Conservation (phyloP, 2,329 filamentous ascomycete species). For the Stemphylium vesicarium region DNA sequence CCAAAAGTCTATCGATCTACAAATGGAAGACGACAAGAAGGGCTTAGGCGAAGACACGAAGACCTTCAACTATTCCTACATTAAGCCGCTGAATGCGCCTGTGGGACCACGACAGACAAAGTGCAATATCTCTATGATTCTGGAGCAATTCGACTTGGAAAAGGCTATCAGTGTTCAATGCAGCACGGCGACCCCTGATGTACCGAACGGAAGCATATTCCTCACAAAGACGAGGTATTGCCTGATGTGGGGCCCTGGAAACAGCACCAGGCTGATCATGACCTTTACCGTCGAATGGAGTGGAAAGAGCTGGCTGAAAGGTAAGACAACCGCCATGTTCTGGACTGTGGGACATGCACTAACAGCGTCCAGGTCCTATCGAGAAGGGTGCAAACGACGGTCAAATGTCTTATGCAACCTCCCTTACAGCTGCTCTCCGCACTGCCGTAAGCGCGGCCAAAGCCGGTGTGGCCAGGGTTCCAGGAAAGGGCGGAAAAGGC, state of each 20-base stretch:
- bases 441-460: constrained; percentile 73
- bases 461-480: constrained; percentile 52
- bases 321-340: constrained; percentile 59
- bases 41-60: constrained; percentile 78
- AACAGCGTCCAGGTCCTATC: constrained; percentile 72
- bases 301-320: constrained; percentile 97
- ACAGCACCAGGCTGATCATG: constrained; percentile 82
- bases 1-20: constrained; percentile 87
- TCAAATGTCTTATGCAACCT: constrained; percentile 81
- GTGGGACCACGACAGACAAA: constrained; percentile 96
- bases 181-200: constrained; percentile 89
- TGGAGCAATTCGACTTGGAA: constrained; percentile 87
- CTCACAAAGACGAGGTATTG: constrained; percentile 93
- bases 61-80: constrained; percentile 79
- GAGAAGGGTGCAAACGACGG: constrained; percentile 95
- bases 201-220: constrained; percentile 92
- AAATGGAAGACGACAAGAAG: constrained; percentile 81
- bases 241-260: constrained; percentile 87
- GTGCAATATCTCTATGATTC: constrained; percentile 82
- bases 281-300: constrained; percentile 95
- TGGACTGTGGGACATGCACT: constrained; percentile 3
- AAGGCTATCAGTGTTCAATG: constrained; percentile 83
- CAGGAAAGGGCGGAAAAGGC: constrained; percentile 54
- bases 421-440: constrained; percentile 76
- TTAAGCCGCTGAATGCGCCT: constrained; percentile 82